A percentile compares a stretch with the other conserved stretches of the same genome.
These are phyloP conservation scores for Austroboletus festivus DNA, from an alignment of 768 basidiomycete species.

Conservation along the genomic window DNA sequence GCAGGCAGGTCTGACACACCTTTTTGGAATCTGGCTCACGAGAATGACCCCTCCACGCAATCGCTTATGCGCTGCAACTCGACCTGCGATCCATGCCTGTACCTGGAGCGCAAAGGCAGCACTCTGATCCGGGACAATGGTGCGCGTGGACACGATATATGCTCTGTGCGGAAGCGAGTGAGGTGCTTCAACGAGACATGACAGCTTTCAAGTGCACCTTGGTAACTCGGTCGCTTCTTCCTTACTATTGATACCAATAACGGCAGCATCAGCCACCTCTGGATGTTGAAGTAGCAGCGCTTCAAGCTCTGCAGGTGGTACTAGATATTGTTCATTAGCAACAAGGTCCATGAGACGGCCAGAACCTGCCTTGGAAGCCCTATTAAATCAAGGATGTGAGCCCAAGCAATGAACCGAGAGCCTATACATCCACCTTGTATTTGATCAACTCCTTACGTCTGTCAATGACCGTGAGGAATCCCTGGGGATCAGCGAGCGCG, in stretches of 20 bases:
- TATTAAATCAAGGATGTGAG: slow-evolving; percentile 19
- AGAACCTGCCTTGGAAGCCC: slow-evolving; percentile 73
- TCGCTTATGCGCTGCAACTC: slow-evolving; percentile 73
- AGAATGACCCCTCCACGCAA: slow-evolving; percentile 72
- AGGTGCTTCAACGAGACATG: no score
- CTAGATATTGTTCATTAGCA: slow-evolving; percentile 34
- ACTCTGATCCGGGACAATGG: slow-evolving; percentile 16
- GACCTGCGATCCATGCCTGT: slow-evolving; percentile 60
- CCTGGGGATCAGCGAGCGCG: slow-evolving; percentile 60
- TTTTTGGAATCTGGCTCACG: slow-evolving; percentile 43
- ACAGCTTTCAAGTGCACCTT: slow-evolving; percentile 36
- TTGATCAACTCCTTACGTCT: slow-evolving; percentile 74
- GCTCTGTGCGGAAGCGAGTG: slow-evolving; percentile 39
- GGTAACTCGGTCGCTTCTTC: slow-evolving; percentile 81
- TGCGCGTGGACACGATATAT: slow-evolving; percentile 44
- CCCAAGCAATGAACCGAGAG: no score
- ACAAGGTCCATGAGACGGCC: not conserved
- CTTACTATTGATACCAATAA: slow-evolving; percentile 68
- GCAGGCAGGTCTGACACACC: slow-evolving; percentile 8
- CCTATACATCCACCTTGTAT: slow-evolving; percentile 48
- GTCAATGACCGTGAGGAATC: slow-evolving; percentile 74
- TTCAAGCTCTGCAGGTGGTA: slow-evolving; percentile 86
- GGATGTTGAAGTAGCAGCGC: slow-evolving; percentile 71
- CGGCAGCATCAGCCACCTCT: slow-evolving; percentile 73
- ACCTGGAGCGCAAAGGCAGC: slow-evolving; percentile 46